Evolutionary conservation across 2,329 filamentous ascomycete genomes (phyloP).

Genomic region (Ceratocystis variospora): DNA sequence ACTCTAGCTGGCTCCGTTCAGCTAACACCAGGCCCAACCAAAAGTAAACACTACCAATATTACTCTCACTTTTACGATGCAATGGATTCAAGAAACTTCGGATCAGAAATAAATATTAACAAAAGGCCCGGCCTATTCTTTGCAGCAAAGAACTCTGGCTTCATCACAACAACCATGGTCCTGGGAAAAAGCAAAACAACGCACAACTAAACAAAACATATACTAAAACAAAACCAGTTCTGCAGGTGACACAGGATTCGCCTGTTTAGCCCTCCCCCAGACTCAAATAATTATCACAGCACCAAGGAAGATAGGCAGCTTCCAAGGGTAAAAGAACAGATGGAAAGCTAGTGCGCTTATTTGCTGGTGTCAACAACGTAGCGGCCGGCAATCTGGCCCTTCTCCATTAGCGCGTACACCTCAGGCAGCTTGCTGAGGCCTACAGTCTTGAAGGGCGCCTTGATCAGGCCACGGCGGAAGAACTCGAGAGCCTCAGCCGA

Average conservation of each 20-base stretch:
- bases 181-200: constrained; percentile 6
- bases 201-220: not conserved
- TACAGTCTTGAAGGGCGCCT: constrained; percentile 72
- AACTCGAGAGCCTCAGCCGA: constrained; percentile 83
- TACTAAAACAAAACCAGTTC: constrained; percentile 3
- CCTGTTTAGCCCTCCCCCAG: constrained; percentile 1
- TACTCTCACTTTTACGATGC: not conserved
- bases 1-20: too few relatives aligned
- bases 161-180: not conserved
- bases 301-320: not conserved
- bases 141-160: constrained; percentile 1
- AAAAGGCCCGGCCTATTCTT: not conserved
- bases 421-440: constrained; percentile 65
- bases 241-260: constrained; percentile 1
- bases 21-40: not conserved
- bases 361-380: constrained; percentile 65
- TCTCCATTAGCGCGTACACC: constrained; percentile 64
- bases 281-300: not conserved
- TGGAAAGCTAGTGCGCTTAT: constrained; percentile 27
- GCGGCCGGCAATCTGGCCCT: constrained; percentile 59
- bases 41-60: not conserved
- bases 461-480: constrained; percentile 69
- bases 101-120: constrained; percentile 8
- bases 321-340: not conserved
- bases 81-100: not conserved